Conservation (phyloP, 768 basidiomycete species). For the Pisolithus sp. region DNA sequence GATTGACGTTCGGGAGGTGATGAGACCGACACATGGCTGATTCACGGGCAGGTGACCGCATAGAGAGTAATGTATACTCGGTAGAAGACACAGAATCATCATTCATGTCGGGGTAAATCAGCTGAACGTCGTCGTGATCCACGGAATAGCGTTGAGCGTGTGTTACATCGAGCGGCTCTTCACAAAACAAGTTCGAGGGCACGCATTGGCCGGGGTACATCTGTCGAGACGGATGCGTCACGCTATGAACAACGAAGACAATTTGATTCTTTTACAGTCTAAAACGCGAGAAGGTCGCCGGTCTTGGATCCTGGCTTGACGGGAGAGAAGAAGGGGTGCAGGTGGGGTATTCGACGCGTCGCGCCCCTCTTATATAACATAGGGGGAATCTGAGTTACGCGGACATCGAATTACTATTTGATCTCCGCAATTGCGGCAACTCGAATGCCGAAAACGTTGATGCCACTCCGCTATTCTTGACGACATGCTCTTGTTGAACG, state of each 20-base stretch:
- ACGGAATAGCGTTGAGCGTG: constrained; percentile 4
- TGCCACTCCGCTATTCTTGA: neutral
- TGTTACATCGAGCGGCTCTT: constrained; percentile 8
- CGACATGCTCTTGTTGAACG: constrained; percentile 17
- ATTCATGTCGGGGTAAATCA: neutral
- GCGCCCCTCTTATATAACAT: neutral
- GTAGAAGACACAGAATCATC: neutral
- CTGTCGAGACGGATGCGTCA: neutral
- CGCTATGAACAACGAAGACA: no score
- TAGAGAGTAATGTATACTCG: neutral
- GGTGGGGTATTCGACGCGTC: neutral
- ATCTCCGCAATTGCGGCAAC: constrained; percentile 15
- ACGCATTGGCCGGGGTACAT: constrained; percentile 1
- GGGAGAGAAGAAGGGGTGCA: no score
- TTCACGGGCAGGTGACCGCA: neutral
- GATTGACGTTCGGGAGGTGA: neutral
- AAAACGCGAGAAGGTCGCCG: no score
- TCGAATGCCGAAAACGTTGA: constrained; percentile 14
- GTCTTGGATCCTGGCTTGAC: no score
- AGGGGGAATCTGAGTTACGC: neutral
- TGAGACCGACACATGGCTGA: neutral
- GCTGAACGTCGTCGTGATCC: constrained; percentile 1
- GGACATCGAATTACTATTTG: neutral
- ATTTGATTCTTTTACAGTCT: no score
- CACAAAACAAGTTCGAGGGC: constrained; percentile 1